A percentile compares a stretch with the other conserved stretches of the same genome.
phyloP scores from a whole-genome alignment of 805 yeast genomes.

The Ascoidea rubescens region DNA sequence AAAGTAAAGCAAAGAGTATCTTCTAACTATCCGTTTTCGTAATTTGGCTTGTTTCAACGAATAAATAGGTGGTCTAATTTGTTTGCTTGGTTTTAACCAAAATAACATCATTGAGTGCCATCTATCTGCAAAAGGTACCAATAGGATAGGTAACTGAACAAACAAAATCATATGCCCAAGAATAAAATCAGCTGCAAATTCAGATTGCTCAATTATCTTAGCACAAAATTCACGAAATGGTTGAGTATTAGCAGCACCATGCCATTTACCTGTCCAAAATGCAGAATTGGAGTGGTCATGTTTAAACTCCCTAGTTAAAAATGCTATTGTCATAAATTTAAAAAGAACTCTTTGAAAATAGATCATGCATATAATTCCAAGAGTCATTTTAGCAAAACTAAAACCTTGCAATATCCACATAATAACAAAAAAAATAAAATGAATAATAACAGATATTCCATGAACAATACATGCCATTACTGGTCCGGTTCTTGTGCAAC shows the following conservation, averaged over 20 bases:
- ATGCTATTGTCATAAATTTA: conserved; percentile 30
- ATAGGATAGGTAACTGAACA: conserved; percentile 76
- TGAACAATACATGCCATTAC: conserved; percentile 90
- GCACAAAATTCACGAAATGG: conserved; percentile 93
- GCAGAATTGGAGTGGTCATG: conserved; percentile 52
- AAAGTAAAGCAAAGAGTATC: conserved; percentile 77
- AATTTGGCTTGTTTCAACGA: conserved; percentile 91
- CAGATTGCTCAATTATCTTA: conserved; percentile 85
- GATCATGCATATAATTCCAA: conserved; percentile 46
- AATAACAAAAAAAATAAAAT: conserved; percentile 43
- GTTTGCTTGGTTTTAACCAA: conserved; percentile 97
- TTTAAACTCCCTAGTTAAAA: conserved; percentile 49
- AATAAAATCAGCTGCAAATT: conserved; percentile 92
- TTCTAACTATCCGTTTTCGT: conserved; percentile 94
- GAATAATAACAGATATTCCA: conserved; percentile 33
- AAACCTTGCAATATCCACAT: conserved; percentile 59
- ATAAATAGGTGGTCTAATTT: conserved; percentile 95
- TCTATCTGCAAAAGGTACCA: conserved; percentile 81
- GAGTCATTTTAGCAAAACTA: conserved; percentile 42
- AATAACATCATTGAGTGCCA: conserved; percentile 98
- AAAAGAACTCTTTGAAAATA: conserved; percentile 45
- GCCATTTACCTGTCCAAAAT: conserved; percentile 99
- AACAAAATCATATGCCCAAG: conserved; percentile 84
- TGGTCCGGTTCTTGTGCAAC: conserved; percentile 89
- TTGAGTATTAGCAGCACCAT: conserved; percentile 87